Evolutionary conservation across 2,329 filamentous ascomycete species (phyloP).

Genomic region (Cryphonectria carpinicola): DNA sequence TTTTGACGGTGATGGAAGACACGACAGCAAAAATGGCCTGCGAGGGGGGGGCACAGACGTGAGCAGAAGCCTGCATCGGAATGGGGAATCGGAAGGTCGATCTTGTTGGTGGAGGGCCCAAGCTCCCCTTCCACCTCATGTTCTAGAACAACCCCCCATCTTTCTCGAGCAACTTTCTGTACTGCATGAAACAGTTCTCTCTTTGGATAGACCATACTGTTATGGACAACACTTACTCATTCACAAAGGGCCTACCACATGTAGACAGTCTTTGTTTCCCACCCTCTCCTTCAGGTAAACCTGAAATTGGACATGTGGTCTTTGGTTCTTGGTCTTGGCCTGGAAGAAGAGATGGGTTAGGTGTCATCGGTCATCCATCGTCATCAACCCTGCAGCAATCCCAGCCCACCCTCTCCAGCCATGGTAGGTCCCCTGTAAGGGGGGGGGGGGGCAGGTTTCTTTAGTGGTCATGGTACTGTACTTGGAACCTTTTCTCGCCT

Average conservation of each 20-base stretch:
- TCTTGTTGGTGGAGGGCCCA: not conserved
- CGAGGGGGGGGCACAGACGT: not conserved
- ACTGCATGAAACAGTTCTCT: not conserved
- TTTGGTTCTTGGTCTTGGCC: not conserved
- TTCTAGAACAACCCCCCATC: slow-evolving; percentile 10
- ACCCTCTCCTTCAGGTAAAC: not conserved
- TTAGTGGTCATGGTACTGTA: not conserved
- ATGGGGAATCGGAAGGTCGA: not conserved
- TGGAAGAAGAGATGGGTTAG: not conserved
- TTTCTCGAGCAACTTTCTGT: too few relatives aligned
- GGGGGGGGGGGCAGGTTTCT: not conserved
- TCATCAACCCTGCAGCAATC: slow-evolving; percentile 15
- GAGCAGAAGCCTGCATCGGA: not conserved
- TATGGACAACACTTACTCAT: not conserved
- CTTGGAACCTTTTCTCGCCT: slow-evolving; percentile 3
- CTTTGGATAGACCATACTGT: not conserved
- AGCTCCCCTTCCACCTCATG: slow-evolving; percentile 8
- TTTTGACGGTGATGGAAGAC: not conserved
- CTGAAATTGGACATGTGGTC: not conserved
- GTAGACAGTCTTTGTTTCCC: not conserved
- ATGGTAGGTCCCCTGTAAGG: not conserved
- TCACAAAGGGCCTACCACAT: not conserved
- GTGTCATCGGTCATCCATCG: slow-evolving; percentile 6
- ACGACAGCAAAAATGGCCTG: not conserved
- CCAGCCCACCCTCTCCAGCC: slow-evolving; percentile 6